Evolutionary conservation across 2,329 filamentous ascomycete genomes (phyloP), one percentile per base, ranked within the genome.

Genomic region (Ophiostoma sp.): DNA sequence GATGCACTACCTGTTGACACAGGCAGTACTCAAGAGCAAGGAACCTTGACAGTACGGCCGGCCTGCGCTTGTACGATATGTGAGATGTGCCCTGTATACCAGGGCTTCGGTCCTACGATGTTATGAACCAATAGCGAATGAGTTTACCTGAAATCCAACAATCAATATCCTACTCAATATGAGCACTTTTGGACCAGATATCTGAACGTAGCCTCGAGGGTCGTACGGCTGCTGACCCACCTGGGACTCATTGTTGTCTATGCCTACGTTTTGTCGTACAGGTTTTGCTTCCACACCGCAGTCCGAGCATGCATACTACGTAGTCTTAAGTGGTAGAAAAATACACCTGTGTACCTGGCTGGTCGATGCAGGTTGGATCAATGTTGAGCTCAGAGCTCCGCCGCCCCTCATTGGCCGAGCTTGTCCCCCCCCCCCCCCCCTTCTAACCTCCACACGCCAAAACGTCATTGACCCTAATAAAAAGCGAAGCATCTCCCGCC

Each of bases 1-100:
- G 8, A 67, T 71, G 41, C 67, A 47, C 8, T 40, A 36, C 11
- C 63, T 71, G 12, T 45, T 73, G 27, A 38, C 64, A 1, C 44
- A 68, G 18, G 70, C 70, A 12, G 63, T 45, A 18, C 27, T 36
- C 41, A 64, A 47, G 41, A 18, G 41, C 14, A 41, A 41, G 2
- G 60, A 41, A 16, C 8, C 60, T 3, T 63, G 60, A 41, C n/a
- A 27, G 2, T 27, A 27, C 27, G 27, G 27, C 27, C 27, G 27
- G 27, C 27, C 27, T 27, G 27, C 27, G 27, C 27, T 27, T 27
- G 27, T 27, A 27, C 27, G 27, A 27, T 27, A 27, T 27, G 49
- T 55, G 18, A 27, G 49, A 6, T 7, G 18, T 38, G 12, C 9
- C 18, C 3, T 45, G 42, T 45, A 45, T 45, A 40, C 9, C 52